Base-by-base conservation (phyloP, 2,329 filamentous ascomycete genomes). In the Aurifilum marmelostoma region DNA sequence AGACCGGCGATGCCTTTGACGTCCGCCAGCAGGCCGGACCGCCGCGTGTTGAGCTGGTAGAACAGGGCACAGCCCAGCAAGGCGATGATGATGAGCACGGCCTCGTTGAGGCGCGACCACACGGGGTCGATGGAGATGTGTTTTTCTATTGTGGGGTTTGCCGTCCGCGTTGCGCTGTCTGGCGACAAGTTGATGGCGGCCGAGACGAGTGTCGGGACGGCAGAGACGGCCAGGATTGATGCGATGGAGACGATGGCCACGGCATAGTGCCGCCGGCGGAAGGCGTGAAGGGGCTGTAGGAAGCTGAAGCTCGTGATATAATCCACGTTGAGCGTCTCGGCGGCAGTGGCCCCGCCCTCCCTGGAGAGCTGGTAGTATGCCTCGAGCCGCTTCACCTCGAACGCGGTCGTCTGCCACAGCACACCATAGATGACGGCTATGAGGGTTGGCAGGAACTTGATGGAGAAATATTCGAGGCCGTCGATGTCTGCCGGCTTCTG, bases 1-100 rank as follows among this genome's bases (percentile, higher is more conserved):
- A 93, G 83, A 1, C 91, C 91, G 1, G 91, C 90, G 65, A 93
- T 92, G 7, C 91, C 91, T 73, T 88, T 89, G 8, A 92, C 90
- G 75, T 93, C 89, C 7, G 87, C 87, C 3, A 88, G 78, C 21
- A 93, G 81, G 0, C 91, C 91, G 3, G 89, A 91, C 52, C 86
- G 88, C 29, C 91, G 83, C 21, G 83, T 83, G 67, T 87, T 85
- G 58, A 92, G 84, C 70, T 89, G 83, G 72, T 84, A 87, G 58
- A 92, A 83, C 4, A 93, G 80, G 2, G 85, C 76, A 41, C 82
- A 81, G 0, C 88, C 89, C 50, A 87, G 82, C 1, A 85, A 73
- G 3, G 89, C 88, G 58, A 91, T 87, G 29, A 90, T 72, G 6
- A 84, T 71, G 1, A 92, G 79, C 0, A 85, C 84, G 0, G 77